phyloP scores from a whole-genome alignment of 495 filamentous ascomycete species.

The Penicillium mononematosum region DNA sequence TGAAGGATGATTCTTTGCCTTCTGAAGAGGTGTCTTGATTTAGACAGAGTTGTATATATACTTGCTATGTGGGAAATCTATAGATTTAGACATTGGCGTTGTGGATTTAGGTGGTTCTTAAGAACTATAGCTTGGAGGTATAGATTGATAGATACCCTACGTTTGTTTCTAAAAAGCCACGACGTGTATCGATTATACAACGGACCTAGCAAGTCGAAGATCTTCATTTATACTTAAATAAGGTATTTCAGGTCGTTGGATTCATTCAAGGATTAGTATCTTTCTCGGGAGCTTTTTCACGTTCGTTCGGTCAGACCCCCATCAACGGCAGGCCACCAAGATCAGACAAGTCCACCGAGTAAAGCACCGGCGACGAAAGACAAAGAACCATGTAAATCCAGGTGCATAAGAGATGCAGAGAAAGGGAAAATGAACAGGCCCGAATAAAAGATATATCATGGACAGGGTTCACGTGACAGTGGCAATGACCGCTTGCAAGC shows the following conservation, averaged over 20 bases:
- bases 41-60: neutral
- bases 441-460: slow-evolving; percentile 24
- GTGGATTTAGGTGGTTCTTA: neutral
- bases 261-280: slow-evolving; percentile 34
- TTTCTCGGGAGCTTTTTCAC: slow-evolving; percentile 16
- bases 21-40: slow-evolving; percentile 11
- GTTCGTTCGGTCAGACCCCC: slow-evolving; percentile 8
- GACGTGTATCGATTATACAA: neutral
- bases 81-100: neutral
- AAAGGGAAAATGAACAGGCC: slow-evolving; percentile 13
- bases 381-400: slow-evolving; percentile 8
- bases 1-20: slow-evolving; percentile 41
- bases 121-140: neutral
- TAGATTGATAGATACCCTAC: neutral
- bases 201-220: neutral
- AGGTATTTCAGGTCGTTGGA: slow-evolving; percentile 20
- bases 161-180: neutral
- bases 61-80: neutral
- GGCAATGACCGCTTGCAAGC: slow-evolving; percentile 39
- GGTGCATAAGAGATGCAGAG: slow-evolving; percentile 12
- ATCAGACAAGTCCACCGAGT: neutral
- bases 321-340: neutral
- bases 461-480: slow-evolving; percentile 29
- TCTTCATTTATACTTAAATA: slow-evolving; percentile 11
- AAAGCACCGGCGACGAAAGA: slow-evolving; percentile 1